These are phyloP conservation scores for Thalassiosira mediterranea DNA, from an alignment of 352 stramenopile genomes.

Conservation along the genomic window DNA sequence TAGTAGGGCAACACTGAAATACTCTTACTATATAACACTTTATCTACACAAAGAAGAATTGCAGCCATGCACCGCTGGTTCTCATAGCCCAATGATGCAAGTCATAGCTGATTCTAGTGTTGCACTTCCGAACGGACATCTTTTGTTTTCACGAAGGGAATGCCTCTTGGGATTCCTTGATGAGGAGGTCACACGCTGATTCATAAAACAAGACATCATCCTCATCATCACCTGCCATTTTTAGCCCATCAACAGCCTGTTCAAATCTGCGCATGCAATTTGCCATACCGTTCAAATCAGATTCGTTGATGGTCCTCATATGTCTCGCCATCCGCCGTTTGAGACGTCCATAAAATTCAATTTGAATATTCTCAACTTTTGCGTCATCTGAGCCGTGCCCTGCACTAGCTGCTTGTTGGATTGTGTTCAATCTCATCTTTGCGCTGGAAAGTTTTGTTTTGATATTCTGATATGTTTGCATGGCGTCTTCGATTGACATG, in stretches of 20 bases:
- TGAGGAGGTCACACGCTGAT: background rate
- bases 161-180: background rate
- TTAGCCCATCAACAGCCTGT: background rate
- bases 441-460: background rate
- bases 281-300: background rate
- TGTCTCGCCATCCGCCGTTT: background rate
- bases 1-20: too few species aligned
- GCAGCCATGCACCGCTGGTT: slow-evolving; percentile 1
- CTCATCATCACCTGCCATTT: background rate
- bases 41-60: too few species aligned
- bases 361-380: background rate
- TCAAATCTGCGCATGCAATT: background rate
- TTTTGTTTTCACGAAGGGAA: background rate
- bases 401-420: background rate
- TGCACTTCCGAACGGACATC: background rate
- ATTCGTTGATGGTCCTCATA: background rate
- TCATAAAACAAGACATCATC: background rate
- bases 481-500: background rate
- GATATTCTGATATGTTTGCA: background rate
- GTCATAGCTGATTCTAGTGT: background rate
- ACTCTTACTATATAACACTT: too few species aligned
- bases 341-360: background rate
- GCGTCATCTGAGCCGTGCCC: background rate
- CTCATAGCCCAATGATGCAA: slow-evolving; percentile 1
- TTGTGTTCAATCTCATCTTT: background rate